Base-by-base conservation (phyloP, 1,284 basidiomycete species). In the Thecaphora frezii region DNA sequence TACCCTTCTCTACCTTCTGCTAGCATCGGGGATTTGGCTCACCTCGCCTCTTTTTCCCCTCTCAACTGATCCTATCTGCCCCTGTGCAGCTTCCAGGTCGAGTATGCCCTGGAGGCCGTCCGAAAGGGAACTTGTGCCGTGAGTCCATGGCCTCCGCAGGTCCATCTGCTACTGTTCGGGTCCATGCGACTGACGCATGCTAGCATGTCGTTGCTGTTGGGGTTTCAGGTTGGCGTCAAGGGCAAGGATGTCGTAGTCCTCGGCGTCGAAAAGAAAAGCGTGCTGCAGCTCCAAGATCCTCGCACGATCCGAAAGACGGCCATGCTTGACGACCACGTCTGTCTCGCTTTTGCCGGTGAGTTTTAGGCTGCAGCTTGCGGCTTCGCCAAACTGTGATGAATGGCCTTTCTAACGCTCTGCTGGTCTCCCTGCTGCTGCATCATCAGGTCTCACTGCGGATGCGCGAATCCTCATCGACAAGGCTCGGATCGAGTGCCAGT, bases 221-320 rank as follows among this genome's bases (percentile, higher is more conserved):
- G n/a, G n/a, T n/a, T 37, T 39, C 63, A 94, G 92, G 92, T 98
- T 58, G 96, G 96, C 48, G 91, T 98, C 28, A 87, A 92, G 61
- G 96, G 96, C 64, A 89, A 90, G 78, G 88, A 93, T 73, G 90
- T 93, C 33, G 96, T 97, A 4, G 92, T 98, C 4, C 85, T 99
- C 24, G 96, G 94, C 50, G 96, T 98, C 21, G 96, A 99, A 84
- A 98, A 98, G 88, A 98, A 97, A 82, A 93, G 91, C 0, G 87
- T 97, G 18, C 84, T 97, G 24, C 96, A 99, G 81, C 85, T 99
- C 9, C 96, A 99, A 83, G 96, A 99, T 82, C 90, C 96, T 12
- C 85, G 96, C 52, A 98, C 96, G 1, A 93, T 98, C 18, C 85
- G 94, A 56, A 99, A 99, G 81, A 94, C 97, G 14, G 96, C 91